Evolutionary conservation across 1,284 basidiomycete genomes (phyloP).

Genomic region (Apiotrichum domesticum): DNA sequence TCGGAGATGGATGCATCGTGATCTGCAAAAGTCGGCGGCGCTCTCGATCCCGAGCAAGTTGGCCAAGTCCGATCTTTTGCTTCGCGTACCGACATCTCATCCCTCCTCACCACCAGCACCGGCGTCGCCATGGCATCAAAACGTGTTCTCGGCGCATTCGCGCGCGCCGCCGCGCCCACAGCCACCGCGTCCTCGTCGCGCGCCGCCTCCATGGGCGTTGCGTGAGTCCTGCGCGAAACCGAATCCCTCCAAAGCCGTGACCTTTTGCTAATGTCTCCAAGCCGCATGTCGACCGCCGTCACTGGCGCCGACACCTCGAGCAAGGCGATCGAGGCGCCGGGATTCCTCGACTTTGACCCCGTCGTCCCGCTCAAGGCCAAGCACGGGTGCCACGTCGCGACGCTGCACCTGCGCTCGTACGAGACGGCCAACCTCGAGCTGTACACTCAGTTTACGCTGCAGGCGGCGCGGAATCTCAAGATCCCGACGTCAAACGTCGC

Average conservation of each 20-base stretch:
- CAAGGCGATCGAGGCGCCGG: neutral
- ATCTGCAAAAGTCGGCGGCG: too few relatives aligned
- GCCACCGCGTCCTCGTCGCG: conserved; percentile 10
- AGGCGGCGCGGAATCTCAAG: conserved; percentile 74
- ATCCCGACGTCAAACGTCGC: conserved; percentile 71
- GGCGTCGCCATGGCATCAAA: conserved; percentile 11
- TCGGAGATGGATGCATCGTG: too few relatives aligned
- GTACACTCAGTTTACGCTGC: conserved; percentile 76
- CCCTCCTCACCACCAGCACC: neutral
- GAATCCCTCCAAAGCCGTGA: neutral
- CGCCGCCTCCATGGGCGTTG: neutral
- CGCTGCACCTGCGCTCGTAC: conserved; percentile 77
- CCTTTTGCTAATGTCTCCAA: neutral
- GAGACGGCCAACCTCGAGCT: conserved; percentile 62
- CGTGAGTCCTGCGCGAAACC: neutral
- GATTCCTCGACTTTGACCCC: conserved; percentile 4
- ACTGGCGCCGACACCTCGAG: neutral
- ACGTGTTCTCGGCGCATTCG: conserved; percentile 8
- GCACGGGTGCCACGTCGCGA: conserved; percentile 71
- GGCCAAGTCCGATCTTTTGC: too few relatives aligned
- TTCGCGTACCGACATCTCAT: neutral
- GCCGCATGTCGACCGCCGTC: neutral
- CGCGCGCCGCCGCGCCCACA: neutral
- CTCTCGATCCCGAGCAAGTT: too few relatives aligned
- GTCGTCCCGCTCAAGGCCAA: conserved; percentile 41